Conservation (phyloP, 2,329 filamentous ascomycete species). For the Bipolaris victoriae region DNA sequence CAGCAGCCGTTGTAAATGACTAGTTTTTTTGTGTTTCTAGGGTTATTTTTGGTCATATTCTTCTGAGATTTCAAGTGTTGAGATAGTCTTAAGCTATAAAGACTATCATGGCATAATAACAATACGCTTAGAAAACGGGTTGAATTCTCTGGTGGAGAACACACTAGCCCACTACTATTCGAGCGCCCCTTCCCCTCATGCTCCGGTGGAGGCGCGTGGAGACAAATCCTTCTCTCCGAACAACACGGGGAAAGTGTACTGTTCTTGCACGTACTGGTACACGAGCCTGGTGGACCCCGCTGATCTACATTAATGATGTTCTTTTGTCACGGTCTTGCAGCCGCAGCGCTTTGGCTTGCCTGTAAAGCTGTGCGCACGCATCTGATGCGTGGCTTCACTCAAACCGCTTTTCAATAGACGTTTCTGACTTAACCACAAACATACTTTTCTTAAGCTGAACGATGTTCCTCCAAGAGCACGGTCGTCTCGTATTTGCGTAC, state of each 20-base stretch:
- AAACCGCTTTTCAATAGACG: neutral
- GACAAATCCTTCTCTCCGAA: neutral
- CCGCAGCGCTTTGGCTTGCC: neutral
- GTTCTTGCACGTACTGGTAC: neutral
- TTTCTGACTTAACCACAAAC: neutral
- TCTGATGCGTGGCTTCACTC: neutral
- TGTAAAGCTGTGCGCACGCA: neutral
- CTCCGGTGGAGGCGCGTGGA: neutral
- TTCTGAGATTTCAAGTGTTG: neutral
- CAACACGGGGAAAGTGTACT: neutral
- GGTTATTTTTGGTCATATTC: neutral
- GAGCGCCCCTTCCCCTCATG: neutral
- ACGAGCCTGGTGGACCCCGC: neutral
- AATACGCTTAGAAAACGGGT: too few species aligned
- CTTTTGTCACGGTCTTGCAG: neutral
- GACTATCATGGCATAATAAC: too few species aligned
- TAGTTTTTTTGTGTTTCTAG: neutral
- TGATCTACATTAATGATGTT: neutral
- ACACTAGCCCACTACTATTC: neutral
- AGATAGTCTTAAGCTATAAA: neutral
- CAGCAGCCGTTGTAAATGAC: neutral
- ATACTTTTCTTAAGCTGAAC: neutral
- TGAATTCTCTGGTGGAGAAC: too few species aligned
- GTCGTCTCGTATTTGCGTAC: conserved; percentile 61
- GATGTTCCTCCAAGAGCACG: neutral